Conservation (phyloP, 805 yeast species). For the Phaffomyces antillensis region DNA sequence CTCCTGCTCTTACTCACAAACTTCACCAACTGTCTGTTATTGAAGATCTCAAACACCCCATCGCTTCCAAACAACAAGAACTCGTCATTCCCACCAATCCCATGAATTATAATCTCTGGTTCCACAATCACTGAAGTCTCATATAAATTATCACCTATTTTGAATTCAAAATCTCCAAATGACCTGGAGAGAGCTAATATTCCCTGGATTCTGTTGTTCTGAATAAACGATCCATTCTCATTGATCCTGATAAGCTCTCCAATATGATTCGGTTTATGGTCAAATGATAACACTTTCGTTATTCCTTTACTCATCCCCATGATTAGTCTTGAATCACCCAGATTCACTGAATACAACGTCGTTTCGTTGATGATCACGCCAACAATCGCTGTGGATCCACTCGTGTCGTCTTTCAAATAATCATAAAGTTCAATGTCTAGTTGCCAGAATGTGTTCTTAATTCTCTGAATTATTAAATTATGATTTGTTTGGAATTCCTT, state of each 20-base stretch:
- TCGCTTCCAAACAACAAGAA: constrained; percentile 73
- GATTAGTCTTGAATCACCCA: constrained; percentile 73
- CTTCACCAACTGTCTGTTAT: constrained; percentile 45
- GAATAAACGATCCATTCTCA: constrained; percentile 93
- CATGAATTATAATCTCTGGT: constrained; percentile 64
- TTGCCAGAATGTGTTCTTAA: constrained; percentile 38
- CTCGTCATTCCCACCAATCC: constrained; percentile 43
- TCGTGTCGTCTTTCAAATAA: constrained; percentile 26
- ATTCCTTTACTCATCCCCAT: constrained; percentile 37
- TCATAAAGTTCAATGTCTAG: constrained; percentile 40
- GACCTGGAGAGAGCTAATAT: constrained; percentile 90
- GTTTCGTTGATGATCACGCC: constrained; percentile 36
- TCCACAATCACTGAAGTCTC: constrained; percentile 76
- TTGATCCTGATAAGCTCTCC: constrained; percentile 88
- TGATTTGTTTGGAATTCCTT: constrained; percentile 24
- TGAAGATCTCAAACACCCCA: constrained; percentile 75
- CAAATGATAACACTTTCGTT: constrained; percentile 57
- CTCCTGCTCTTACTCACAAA: constrained; percentile 52
- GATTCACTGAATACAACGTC: constrained; percentile 52
- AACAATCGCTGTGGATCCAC: constrained; percentile 50
- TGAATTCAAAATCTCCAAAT: constrained; percentile 66
- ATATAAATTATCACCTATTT: constrained; percentile 21
- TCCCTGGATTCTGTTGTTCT: constrained; percentile 91
- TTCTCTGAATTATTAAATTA: constrained; percentile 27
- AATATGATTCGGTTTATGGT: constrained; percentile 92